Percentiles rank a stretch among this genome's conserved stretches.
Evolutionary conservation across 371 early-diverging fungal genomes (phyloP).

Genomic region (Nematocida displodere): DNA sequence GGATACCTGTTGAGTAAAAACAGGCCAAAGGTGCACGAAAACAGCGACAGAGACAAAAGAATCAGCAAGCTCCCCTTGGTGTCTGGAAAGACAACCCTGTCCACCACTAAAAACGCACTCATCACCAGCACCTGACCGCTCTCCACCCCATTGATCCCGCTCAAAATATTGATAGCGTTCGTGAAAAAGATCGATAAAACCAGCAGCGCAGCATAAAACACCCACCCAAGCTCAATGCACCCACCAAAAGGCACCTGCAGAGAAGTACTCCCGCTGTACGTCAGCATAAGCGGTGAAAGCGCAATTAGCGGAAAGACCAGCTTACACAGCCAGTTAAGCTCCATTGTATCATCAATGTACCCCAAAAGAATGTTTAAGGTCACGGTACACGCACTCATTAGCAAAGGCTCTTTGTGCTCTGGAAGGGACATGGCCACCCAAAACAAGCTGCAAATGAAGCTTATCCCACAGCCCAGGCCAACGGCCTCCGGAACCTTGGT

Average conservation of each 20-base stretch:
- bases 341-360: slow-evolving; percentile 89
- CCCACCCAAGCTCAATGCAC: slow-evolving; percentile 66
- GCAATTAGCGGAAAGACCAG: slow-evolving; percentile 83
- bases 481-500: slow-evolving; percentile 75
- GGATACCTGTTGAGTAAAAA: slow-evolving; percentile 69
- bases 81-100: slow-evolving; percentile 22
- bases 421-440: slow-evolving; percentile 75
- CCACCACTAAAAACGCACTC: slow-evolving; percentile 71
- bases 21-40: slow-evolving; percentile 24
- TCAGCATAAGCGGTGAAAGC: slow-evolving; percentile 79
- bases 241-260: slow-evolving; percentile 6
- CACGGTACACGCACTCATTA: slow-evolving; percentile 17
- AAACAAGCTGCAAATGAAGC: slow-evolving; percentile 76
- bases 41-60: slow-evolving; percentile 37
- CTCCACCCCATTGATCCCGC: slow-evolving; percentile 94
- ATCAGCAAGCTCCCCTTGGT: not conserved
- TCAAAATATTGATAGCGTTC: slow-evolving; percentile 90
- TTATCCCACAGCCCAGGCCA: slow-evolving; percentile 71
- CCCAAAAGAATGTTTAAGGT: slow-evolving; percentile 81
- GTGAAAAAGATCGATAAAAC: slow-evolving; percentile 82
- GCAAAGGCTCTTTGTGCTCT: slow-evolving; percentile 10
- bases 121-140: slow-evolving; percentile 82
- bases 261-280: slow-evolving; percentile 67
- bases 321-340: slow-evolving; percentile 86
- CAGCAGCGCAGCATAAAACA: slow-evolving; percentile 84